A percentile compares a stretch with the other conserved stretches of the same genome.
phyloP scores from a whole-genome alignment of 192 early-diverging fungal species.

The Coemansia interrupta region DNA sequence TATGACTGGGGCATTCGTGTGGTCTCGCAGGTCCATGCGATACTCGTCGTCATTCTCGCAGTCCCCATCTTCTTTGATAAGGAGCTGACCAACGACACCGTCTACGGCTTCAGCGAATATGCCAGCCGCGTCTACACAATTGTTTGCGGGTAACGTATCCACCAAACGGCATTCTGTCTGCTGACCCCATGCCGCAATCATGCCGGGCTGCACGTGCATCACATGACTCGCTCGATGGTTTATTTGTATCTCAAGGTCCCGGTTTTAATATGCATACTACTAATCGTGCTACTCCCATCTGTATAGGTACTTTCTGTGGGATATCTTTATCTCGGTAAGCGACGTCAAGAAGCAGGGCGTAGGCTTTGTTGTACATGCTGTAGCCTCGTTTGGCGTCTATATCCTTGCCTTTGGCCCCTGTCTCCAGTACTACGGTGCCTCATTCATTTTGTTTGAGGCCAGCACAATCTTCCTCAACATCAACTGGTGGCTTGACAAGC shows the following conservation, averaged over 20 bases:
- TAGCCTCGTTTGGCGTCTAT: constrained; percentile 72
- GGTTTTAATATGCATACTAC: background rate
- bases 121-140: constrained; percentile 77
- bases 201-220: constrained; percentile 6
- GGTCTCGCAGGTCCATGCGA: constrained; percentile 74
- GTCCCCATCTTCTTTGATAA: constrained; percentile 67
- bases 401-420: constrained; percentile 61
- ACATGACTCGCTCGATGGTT: constrained; percentile 8
- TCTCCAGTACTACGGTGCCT: constrained; percentile 80
- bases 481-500: constrained; percentile 89
- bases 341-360: constrained; percentile 67
- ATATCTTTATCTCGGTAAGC: constrained; percentile 64
- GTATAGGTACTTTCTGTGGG: constrained; percentile 90
- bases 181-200: background rate
- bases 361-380: constrained; percentile 80
- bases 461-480: constrained; percentile 87
- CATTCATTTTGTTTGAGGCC: constrained; percentile 89
- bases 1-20: constrained; percentile 76
- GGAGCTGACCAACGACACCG: constrained; percentile 59
- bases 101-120: constrained; percentile 68
- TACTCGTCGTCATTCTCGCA: constrained; percentile 61
- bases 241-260: background rate
- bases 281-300: background rate
- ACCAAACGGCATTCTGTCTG: background rate
- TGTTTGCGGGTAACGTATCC: constrained; percentile 67